phyloP scores from a whole-genome alignment of 163 green algal species.

The Scenedesmus sp. region DNA sequence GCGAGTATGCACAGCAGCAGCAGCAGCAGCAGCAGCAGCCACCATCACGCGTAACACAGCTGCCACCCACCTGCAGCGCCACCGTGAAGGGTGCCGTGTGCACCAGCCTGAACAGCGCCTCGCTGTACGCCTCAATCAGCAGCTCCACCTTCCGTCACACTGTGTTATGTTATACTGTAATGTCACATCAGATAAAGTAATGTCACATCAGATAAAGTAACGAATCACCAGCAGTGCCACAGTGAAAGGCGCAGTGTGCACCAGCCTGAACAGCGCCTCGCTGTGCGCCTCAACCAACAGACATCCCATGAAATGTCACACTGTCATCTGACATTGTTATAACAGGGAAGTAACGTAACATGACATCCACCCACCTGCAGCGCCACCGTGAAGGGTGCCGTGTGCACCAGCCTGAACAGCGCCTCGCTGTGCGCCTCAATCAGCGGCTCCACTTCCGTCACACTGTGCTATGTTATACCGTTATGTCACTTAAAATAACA shows the following conservation, averaged over 20 bases:
- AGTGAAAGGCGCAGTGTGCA: slow-evolving; percentile 87
- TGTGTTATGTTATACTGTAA: too few species aligned
- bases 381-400: slow-evolving; percentile 85
- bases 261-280: slow-evolving; percentile 89
- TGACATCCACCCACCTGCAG: slow-evolving; percentile 81
- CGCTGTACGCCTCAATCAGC: slow-evolving; percentile 82
- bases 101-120: slow-evolving; percentile 90
- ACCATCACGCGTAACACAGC: not conserved
- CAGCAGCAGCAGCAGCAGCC: not conserved
- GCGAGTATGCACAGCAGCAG: not conserved
- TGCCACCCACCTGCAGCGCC: not conserved
- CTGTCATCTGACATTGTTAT: too few species aligned
- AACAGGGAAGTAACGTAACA: slow-evolving; percentile 85
- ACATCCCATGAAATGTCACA: not conserved
- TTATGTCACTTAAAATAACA: not conserved
- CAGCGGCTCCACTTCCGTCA: slow-evolving; percentile 75
- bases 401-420: slow-evolving; percentile 95
- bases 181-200: not conserved
- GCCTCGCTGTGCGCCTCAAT: slow-evolving; percentile 81
- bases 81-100: slow-evolving; percentile 89
- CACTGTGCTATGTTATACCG: too few species aligned
- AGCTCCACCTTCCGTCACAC: slow-evolving; percentile 66
- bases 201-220: not conserved
- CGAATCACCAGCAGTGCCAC: slow-evolving; percentile 80
- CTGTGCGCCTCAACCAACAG: slow-evolving; percentile 82